Conservation (phyloP, 2,329 filamentous ascomycete species). For the Fusarium sp. region DNA sequence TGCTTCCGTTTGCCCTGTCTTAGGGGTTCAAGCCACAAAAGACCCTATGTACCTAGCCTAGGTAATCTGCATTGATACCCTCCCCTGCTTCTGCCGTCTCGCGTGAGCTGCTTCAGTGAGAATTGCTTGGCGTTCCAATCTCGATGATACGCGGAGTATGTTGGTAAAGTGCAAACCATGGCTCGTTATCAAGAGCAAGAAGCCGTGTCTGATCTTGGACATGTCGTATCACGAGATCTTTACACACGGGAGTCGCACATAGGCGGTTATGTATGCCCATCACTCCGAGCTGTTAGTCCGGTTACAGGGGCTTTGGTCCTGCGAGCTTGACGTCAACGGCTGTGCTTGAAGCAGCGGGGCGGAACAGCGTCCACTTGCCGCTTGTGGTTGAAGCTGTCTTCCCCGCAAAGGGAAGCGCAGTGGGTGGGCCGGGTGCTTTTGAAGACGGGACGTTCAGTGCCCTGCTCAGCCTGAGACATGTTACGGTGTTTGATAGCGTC, state of each 20-base stretch:
- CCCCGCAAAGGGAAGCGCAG: constrained; percentile 37
- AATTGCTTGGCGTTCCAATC: constrained; percentile 4
- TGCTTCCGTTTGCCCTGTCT: constrained; percentile 31
- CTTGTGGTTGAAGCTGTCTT: constrained; percentile 26
- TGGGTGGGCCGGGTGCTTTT: constrained; percentile 7
- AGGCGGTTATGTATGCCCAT: constrained; percentile 17
- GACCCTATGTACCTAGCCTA: constrained; percentile 25
- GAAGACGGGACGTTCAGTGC: neutral
- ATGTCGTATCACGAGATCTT: constrained; percentile 18
- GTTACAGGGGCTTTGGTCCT: constrained; percentile 16
- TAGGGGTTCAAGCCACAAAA: constrained; percentile 26
- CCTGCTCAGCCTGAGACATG: constrained; percentile 10
- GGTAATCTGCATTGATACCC: constrained; percentile 18
- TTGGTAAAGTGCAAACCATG: constrained; percentile 22
- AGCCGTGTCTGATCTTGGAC: neutral
- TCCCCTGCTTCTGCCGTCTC: constrained; percentile 18
- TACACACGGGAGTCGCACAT: neutral
- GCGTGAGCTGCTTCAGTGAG: constrained; percentile 17
- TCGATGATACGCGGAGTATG: constrained; percentile 9
- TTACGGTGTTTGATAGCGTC: constrained; percentile 13
- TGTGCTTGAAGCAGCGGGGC: constrained; percentile 21
- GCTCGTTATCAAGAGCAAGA: neutral
- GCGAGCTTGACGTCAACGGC: constrained; percentile 37
- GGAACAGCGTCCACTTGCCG: constrained; percentile 34
- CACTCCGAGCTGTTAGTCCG: neutral